Percentiles rank a stretch among this genome's conserved stretches.
Conservation (phyloP, 495 filamentous ascomycete genomes). For the Peziza echinospora region DNA sequence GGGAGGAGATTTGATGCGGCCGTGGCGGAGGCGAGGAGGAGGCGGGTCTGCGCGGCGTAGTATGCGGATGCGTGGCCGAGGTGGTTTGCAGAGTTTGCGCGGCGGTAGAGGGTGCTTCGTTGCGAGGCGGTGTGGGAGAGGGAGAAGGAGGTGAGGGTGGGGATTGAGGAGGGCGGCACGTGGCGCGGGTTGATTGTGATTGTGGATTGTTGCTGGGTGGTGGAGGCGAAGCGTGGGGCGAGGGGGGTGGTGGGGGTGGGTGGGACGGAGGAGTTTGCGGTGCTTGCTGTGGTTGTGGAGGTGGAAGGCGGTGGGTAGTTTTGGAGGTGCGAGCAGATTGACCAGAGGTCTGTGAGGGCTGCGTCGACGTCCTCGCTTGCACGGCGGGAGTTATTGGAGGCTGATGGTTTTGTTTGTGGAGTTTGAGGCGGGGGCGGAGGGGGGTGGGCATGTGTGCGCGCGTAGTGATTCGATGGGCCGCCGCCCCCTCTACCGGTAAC, state of each 20-base stretch:
- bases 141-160: not conserved
- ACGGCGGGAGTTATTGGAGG: no score
- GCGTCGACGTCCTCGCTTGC: not conserved
- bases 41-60: not conserved
- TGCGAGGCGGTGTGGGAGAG: not conserved
- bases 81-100: not conserved
- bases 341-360: not conserved
- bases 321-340: not conserved
- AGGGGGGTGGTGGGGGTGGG: not conserved
- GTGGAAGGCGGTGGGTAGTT: not conserved
- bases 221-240: not conserved
- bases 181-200: not conserved
- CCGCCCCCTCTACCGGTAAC: not conserved
- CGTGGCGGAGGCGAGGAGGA: not conserved
- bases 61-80: not conserved
- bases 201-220: not conserved
- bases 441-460: not conserved
- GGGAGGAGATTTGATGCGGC: no score
- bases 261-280: not conserved
- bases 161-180: not conserved
- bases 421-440: not conserved
- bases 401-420: no score
- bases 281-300: not conserved
- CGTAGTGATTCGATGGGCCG: no score
- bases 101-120: not conserved